These are phyloP conservation scores for Athelia sp. DNA, from an alignment of 1,284 basidiomycete species.

Conservation along the genomic window DNA sequence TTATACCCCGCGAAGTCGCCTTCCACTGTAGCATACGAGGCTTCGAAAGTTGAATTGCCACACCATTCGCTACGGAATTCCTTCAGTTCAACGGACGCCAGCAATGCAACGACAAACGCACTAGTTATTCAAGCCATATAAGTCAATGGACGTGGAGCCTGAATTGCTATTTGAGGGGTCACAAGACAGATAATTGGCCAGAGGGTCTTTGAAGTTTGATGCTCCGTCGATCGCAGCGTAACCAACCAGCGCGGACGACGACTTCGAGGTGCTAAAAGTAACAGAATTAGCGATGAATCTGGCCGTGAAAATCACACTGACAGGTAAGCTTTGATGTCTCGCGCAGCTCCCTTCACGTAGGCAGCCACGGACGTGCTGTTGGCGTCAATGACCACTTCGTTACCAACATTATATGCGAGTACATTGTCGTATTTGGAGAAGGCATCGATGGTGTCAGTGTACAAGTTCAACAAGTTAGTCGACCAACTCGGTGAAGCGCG, in stretches of 20 bases:
- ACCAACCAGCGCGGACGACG: conserved; percentile 68
- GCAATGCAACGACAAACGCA: conserved; percentile 28
- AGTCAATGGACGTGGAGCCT: conserved; percentile 67
- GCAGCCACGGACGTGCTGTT: conserved; percentile 65
- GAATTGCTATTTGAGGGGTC: conserved; percentile 51
- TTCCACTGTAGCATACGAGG: conserved; percentile 50
- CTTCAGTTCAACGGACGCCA: conserved; percentile 7
- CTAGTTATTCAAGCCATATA: conserved; percentile 84
- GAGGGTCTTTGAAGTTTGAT: conserved; percentile 56
- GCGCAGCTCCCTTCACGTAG: conserved; percentile 87
- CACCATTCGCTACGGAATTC: conserved; percentile 67
- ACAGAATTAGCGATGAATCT: neutral
- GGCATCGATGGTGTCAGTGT: conserved; percentile 71
- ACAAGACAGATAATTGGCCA: conserved; percentile 82
- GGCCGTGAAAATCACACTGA: conserved; percentile 28
- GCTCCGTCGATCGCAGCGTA: conserved; percentile 85
- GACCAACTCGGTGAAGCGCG: conserved; percentile 76
- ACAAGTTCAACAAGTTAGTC: conserved; percentile 77
- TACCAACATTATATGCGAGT: conserved; percentile 82
- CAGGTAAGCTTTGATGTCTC: conserved; percentile 86
- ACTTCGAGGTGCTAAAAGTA: conserved; percentile 53
- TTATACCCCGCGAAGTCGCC: conserved; percentile 63
- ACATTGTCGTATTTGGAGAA: conserved; percentile 85
- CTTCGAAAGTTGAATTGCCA: conserved; percentile 57
- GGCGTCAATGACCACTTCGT: conserved; percentile 71